Evolutionary conservation across 2,329 filamentous ascomycete species (phyloP), one percentile per base, ranked within the genome.

Genomic region (Coniochaeta sp.): DNA sequence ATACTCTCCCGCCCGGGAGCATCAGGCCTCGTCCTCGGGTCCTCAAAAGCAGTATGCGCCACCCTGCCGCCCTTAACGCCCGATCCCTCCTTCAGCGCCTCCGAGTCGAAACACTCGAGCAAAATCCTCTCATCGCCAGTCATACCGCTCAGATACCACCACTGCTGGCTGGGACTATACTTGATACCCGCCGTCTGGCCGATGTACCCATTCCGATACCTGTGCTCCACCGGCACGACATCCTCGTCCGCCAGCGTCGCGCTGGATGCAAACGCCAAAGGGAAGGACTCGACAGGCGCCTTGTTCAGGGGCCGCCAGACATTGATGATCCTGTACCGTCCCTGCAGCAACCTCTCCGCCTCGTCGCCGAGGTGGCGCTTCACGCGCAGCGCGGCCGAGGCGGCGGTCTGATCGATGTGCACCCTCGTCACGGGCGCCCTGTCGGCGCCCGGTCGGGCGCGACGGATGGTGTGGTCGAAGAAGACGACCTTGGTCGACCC

Each of bases 391-490:
- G 76, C 80, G 0, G 89, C 86, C 0, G 89, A 88, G 17, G 72
- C 72, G 7, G 82, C 74, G 0, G 91, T 95, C 74, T 96, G 92
- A 72, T 96, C 92, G 63, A 96, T 89, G 73, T 96, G 92, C 0
- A 89, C 89, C 44, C 83, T 74, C 14, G 79, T 83, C 0, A 96
- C 91, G 1, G 92, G 91, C 1, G 76, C 78, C 56, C 91, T 84
- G n/a, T 73, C 72, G 0, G 89, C 82, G 59, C 77, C 73, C 0
- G 85, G 81, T 1, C 74, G 70, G 12, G 84, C 78, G 47, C 89
- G 84, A n/a, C 92, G 88, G 71, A 96, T 85, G 8, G 91, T 96
- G 77, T 96, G 90, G 78, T 96, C 91, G 75, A 96, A 96, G 70
- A 96, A 77, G 66, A 90, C 77, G 33, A 96, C 78, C 5, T 81